These are phyloP conservation scores for Wickerhamomyces queroliae DNA, from an alignment of 805 yeast genomes.

Conservation along the genomic window DNA sequence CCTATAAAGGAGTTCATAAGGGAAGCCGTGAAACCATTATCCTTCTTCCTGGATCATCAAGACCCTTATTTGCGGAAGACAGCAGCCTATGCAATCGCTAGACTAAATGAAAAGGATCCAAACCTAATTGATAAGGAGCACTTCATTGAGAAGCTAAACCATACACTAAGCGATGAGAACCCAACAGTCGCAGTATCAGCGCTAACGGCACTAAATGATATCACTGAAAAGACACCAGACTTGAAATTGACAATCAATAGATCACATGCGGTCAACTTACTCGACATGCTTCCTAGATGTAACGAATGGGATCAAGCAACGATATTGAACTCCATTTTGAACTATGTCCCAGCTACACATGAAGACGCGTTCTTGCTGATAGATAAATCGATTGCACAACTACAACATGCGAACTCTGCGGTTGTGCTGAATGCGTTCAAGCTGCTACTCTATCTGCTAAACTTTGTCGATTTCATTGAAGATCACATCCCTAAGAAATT, in stretches of 20 bases:
- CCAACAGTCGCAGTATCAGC: slow-evolving; percentile 67
- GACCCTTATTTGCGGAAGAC: slow-evolving; percentile 61
- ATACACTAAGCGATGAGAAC: slow-evolving; percentile 48
- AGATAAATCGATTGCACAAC: slow-evolving; percentile 58
- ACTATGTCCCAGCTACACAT: slow-evolving; percentile 65
- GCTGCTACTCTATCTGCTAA: slow-evolving; percentile 62
- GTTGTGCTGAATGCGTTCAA: slow-evolving; percentile 76
- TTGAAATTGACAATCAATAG: slow-evolving; percentile 50
- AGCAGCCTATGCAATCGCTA: slow-evolving; percentile 66
- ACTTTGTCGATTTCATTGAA: slow-evolving; percentile 58
- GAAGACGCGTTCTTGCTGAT: slow-evolving; percentile 61
- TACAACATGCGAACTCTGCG: slow-evolving; percentile 77
- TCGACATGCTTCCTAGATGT: slow-evolving; percentile 23
- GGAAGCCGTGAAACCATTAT: slow-evolving; percentile 35
- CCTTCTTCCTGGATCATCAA: slow-evolving; percentile 34
- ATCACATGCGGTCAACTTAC: slow-evolving; percentile 36
- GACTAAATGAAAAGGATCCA: slow-evolving; percentile 53
- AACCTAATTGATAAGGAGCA: slow-evolving; percentile 35
- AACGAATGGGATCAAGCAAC: slow-evolving; percentile 68
- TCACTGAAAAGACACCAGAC: slow-evolving; percentile 50
- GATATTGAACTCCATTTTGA: slow-evolving; percentile 57
- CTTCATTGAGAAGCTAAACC: slow-evolving; percentile 44
- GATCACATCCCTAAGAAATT: slow-evolving; percentile 54
- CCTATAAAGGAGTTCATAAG: slow-evolving; percentile 46
- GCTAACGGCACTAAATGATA: slow-evolving; percentile 56